These are phyloP conservation scores for Colletotrichum cuscutae DNA, from an alignment of 2,329 filamentous ascomycete genomes.

Conservation along the genomic window DNA sequence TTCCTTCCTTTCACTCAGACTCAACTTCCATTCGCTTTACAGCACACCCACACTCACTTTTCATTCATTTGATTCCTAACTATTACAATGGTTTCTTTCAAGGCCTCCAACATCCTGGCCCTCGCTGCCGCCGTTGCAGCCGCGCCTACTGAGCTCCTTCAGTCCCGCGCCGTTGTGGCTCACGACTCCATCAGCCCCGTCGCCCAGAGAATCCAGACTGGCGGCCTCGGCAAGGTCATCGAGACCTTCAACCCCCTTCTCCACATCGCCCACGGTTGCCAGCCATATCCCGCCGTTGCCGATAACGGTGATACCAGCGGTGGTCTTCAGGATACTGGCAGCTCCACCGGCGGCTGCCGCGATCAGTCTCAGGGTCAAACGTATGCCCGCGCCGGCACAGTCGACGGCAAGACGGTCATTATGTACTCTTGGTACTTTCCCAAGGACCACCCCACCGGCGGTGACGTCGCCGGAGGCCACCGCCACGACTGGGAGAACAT, in stretches of 20 bases:
- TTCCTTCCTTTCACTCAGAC: constrained; percentile 3
- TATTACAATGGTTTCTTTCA: constrained; percentile 29
- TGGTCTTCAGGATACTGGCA: constrained; percentile 47
- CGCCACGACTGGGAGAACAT: constrained; percentile 53
- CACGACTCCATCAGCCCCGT: constrained; percentile 18
- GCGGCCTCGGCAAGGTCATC: constrained; percentile 33
- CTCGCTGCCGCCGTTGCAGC: constrained; percentile 16
- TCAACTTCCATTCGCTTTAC: not conserved
- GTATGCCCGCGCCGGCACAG: constrained; percentile 46
- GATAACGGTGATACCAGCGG: constrained; percentile 38
- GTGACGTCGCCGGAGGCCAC: constrained; percentile 45
- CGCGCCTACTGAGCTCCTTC: constrained; percentile 6
- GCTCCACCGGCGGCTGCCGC: constrained; percentile 43
- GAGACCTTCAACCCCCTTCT: constrained; percentile 37
- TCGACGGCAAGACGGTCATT: constrained; percentile 45
- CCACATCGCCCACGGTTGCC: constrained; percentile 40
- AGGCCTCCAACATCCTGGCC: constrained; percentile 14
- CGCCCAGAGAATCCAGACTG: constrained; percentile 13
- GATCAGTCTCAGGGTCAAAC: constrained; percentile 47
- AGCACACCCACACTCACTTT: constrained; percentile 1
- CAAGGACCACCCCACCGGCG: constrained; percentile 52
- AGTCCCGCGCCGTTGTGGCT: constrained; percentile 7
- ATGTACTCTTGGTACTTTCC: constrained; percentile 58
- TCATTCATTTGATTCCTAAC: not conserved
- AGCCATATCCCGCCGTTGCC: constrained; percentile 36